Base-by-base conservation (phyloP, 805 yeast species). In the Saturnispora mendoncae region DNA sequence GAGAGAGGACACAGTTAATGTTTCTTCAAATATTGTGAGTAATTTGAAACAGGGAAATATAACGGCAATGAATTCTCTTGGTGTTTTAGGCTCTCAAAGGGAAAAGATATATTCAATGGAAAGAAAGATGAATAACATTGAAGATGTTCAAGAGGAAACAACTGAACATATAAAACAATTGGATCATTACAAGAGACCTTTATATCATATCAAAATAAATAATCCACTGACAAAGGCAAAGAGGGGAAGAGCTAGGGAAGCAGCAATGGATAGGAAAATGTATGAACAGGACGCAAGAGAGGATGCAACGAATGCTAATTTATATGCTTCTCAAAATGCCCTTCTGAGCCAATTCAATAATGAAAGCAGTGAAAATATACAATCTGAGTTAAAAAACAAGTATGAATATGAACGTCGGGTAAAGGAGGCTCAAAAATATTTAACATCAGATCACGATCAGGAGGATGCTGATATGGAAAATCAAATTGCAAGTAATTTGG, bases 381-480 rank as follows among this genome's bases (percentile, higher is more conserved):
- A 54, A 12, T 56, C 62, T 1, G 66, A 64, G 14, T 44, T 61
- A 17, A 54, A 51, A 33, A 56, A 56, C 32, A 73, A 75, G 54
- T 74, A 73, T 47, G 71, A 67, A 41, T 74, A 74, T 38, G 76
- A 76, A 41, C 60, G 66, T 48, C 61, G 70, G 47, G 69, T 76
- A 36, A 66, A 67, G 14, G 78, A 76, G 29, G 82, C 94, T 2
- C 66, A 74, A 43, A 66, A 76, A 49, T 87, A 81, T 61, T 84
- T 84, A 53, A 84, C 85, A 52, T 96, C 86, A 56, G 83, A 82
- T 37, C 58, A 55, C 17, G 97, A 90, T 61, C 78, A 78, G 38
- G 97, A 90, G 58, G 97, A 92, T 60, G 95, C 87, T 53, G 92
- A 80, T 51, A 75, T 86, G 75, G 97, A 90, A 57, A 74, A 80